These are phyloP conservation scores for Trichoderma citrinoviride DNA, from an alignment of 2,329 filamentous ascomycete genomes.

Conservation along the genomic window DNA sequence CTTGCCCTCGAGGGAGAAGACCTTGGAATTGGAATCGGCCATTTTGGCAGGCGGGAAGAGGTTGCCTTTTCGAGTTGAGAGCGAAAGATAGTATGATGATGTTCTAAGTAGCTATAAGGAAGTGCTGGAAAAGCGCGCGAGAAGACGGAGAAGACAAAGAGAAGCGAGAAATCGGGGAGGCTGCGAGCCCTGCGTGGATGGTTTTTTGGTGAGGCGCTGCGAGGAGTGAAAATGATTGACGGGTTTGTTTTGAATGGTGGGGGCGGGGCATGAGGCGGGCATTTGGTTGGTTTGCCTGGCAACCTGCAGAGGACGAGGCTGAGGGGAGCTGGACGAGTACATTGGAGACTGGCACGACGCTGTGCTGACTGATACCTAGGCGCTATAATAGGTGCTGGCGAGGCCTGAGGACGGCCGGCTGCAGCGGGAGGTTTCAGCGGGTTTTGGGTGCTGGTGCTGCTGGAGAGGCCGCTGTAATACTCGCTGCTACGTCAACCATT, in stretches of 20 bases:
- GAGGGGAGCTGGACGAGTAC: not conserved
- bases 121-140: not conserved
- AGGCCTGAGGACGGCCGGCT: not conserved
- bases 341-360: too few relatives aligned
- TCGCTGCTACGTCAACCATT: not conserved
- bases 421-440: not conserved
- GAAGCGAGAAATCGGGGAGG: constrained; percentile 17
- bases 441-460: not conserved
- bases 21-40: constrained; percentile 33
- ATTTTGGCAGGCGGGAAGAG: constrained; percentile 29
- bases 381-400: not conserved
- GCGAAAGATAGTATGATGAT: constrained; percentile 4
- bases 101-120: not conserved
- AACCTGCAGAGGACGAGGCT: constrained; percentile 23
- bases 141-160: too few relatives aligned
- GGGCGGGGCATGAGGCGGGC: constrained; percentile 30
- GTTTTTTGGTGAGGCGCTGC: constrained; percentile 12
- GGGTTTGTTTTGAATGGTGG: constrained; percentile 28
- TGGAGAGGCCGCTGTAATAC: constrained; percentile 1
- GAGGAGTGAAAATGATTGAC: constrained; percentile 12
- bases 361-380: too few relatives aligned
- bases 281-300: constrained; percentile 22
- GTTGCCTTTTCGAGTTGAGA: not conserved
- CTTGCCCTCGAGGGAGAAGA: constrained; percentile 90
- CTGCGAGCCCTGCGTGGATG: constrained; percentile 11